phyloP scores from a whole-genome alignment of 2,329 filamentous ascomycete species.

The Epichloe scottii region DNA sequence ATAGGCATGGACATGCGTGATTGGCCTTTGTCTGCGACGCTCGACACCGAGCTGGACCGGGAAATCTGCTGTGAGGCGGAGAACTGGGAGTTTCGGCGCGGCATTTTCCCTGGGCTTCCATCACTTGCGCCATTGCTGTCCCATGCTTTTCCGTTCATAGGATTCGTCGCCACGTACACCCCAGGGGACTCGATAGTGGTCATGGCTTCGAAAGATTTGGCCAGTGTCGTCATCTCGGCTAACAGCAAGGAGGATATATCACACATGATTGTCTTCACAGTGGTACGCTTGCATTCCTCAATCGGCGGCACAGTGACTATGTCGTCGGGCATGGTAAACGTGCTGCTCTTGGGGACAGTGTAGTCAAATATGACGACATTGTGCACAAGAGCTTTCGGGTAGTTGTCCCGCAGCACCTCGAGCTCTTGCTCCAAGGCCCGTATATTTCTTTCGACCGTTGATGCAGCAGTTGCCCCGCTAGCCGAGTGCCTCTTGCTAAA shows the following conservation, averaged over 20 bases:
- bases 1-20: conserved; percentile 72
- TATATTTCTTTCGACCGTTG: conserved; percentile 43
- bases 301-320: conserved; percentile 58
- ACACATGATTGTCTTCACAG: conserved; percentile 70
- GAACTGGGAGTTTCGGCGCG: conserved; percentile 45
- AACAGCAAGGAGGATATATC: conserved; percentile 63
- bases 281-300: conserved; percentile 59
- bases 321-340: conserved; percentile 47
- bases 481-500: conserved; percentile 43
- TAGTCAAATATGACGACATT: conserved; percentile 74
- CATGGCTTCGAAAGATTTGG: conserved; percentile 59
- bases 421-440: conserved; percentile 53
- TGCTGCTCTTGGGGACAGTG: conserved; percentile 31
- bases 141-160: conserved; percentile 30
- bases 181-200: conserved; percentile 69
- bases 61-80: conserved; percentile 25
- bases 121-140: conserved; percentile 23
- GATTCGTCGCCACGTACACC: conserved; percentile 27
- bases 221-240: conserved; percentile 62
- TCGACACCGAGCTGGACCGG: conserved; percentile 42
- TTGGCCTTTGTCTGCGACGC: conserved; percentile 43
- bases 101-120: conserved; percentile 20
- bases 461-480: conserved; percentile 33
- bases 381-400: conserved; percentile 65
- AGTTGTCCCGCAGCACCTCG: conserved; percentile 56